Base-by-base conservation (phyloP, 108 stramenopile species). In the Parmales sp. region DNA sequence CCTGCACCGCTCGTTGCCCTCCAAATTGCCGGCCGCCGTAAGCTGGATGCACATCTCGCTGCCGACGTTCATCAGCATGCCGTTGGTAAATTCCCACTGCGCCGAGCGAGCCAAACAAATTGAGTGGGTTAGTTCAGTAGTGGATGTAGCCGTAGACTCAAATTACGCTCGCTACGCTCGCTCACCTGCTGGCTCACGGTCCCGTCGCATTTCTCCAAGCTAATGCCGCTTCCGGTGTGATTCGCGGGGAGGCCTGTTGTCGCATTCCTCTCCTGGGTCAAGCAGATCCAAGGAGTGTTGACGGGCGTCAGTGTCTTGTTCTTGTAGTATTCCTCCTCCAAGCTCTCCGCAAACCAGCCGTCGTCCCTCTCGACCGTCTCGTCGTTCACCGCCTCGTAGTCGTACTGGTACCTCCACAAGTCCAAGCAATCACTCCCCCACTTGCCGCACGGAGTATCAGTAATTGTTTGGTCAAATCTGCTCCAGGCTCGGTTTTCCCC, bases 31-130 rank as follows among this genome's bases (percentile, higher is more conserved):
- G 29, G 20, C 26, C 11, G 29, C 29, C 7, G 54, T 60, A 16
- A 60, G 54, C 54, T 60, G 54, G 11, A 60, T 19, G 54, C 54
- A 60, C 54, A 60, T 60, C 16, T 34, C 54, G 25, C n/a, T 19
- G 31, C 54, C 54, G 31, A 28, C 36, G 54, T 60, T 60, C 54
- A 34, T 60, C 8, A 60, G 26, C 8, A 26, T 34, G 54, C 54
- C 54, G n/a, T 60, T 34, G 29, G 54, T 60, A 34, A 19, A 60
- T 16, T 28, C 26, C 54, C 54, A 60, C 54, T 60, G 29, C 54
- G n/a, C n/a, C n/a, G n/a, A n/a, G n/a, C n/a, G n/a, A n/a, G n/a
- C n/a, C n/a, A n/a, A n/a, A n/a, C n/a, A n/a, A n/a, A n/a, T n/a
- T 60, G 54, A 60, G 54, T 13, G 20, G 26, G 54, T 13, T 28